These are phyloP conservation scores for Pseudophaeomoniella oleicola DNA, from an alignment of 2,329 filamentous ascomycete genomes.

Conservation along the genomic window DNA sequence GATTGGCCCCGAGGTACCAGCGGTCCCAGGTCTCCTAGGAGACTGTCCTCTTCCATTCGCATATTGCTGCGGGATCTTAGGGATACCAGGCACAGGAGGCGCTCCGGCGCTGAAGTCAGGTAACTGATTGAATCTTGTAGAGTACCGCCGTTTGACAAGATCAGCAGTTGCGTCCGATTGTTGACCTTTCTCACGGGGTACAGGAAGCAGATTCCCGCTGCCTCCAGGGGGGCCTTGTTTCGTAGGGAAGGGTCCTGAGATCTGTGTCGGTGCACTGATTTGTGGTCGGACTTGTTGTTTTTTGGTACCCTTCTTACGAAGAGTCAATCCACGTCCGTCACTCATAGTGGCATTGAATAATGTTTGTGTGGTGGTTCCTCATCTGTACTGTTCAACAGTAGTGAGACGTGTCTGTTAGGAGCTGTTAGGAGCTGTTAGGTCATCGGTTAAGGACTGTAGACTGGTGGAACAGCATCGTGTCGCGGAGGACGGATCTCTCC, in stretches of 20 bases:
- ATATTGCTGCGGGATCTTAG: constrained; percentile 45
- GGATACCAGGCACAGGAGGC: constrained; percentile 56
- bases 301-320: constrained; percentile 45
- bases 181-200: constrained; percentile 8
- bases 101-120: constrained; percentile 54
- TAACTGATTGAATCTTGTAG: constrained; percentile 72
- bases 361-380: no score
- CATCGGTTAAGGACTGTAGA: no score
- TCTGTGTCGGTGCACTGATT: constrained; percentile 41
- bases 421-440: no score
- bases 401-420: no score
- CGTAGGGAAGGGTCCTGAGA: constrained; percentile 21
- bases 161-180: constrained; percentile 49
- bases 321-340: constrained; percentile 43
- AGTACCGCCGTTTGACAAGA: constrained; percentile 87
- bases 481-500: background rate
- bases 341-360: constrained; percentile 25
- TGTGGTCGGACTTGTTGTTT: constrained; percentile 38
- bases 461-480: no score
- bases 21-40: constrained; percentile 38
- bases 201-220: constrained; percentile 1
- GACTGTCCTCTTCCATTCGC: constrained; percentile 31
- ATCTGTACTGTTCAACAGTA: no score
- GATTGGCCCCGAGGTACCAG: constrained; percentile 39
- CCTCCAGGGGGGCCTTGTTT: constrained; percentile 16